A percentile compares a stretch with the other conserved stretches of the same genome.
phyloP scores from a whole-genome alignment of 768 basidiomycete genomes.

The Suillus americanus region DNA sequence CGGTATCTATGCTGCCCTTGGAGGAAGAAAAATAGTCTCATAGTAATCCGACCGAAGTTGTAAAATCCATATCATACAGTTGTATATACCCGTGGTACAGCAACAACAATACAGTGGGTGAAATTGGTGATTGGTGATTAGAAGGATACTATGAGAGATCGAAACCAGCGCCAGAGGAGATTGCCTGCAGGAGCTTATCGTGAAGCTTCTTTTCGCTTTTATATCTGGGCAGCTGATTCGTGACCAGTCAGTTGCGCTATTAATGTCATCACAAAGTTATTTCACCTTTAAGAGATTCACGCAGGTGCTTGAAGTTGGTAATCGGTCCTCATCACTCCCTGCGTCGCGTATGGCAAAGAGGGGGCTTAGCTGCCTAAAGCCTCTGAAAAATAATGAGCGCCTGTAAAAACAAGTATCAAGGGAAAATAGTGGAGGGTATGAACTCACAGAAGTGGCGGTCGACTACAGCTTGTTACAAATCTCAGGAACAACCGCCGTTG shows the following conservation, averaged over 20 bases:
- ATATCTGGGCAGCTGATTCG: conserved; percentile 66
- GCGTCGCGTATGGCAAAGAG: conserved; percentile 87
- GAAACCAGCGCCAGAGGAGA: conserved; percentile 87
- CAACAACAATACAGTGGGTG: background rate
- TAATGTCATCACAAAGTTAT: conserved; percentile 5
- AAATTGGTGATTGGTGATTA: background rate
- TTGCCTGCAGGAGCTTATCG: conserved; percentile 81
- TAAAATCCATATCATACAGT: conserved; percentile 11
- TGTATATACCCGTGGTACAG: conserved; percentile 5
- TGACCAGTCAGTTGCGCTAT: conserved; percentile 6
- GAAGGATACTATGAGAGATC: conserved; percentile 67
- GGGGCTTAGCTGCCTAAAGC: conserved; percentile 85
- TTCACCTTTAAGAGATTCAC: conserved; percentile 87
- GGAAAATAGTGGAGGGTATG: background rate
- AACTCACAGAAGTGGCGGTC: conserved; percentile 81
- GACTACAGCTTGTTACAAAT: conserved; percentile 91
- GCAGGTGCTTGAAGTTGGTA: conserved; percentile 83
- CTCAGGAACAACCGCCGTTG: conserved; percentile 76
- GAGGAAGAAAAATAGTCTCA: conserved; percentile 16
- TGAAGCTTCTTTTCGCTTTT: conserved; percentile 60
- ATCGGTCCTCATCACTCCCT: conserved; percentile 65
- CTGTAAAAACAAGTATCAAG: background rate
- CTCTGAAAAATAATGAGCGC: conserved; percentile 38
- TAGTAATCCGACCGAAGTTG: conserved; percentile 18
- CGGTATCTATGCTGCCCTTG: conserved; percentile 30